These are phyloP conservation scores for Sporothrix euskadiensis DNA, from an alignment of 2,329 filamentous ascomycete species.

Conservation along the genomic window DNA sequence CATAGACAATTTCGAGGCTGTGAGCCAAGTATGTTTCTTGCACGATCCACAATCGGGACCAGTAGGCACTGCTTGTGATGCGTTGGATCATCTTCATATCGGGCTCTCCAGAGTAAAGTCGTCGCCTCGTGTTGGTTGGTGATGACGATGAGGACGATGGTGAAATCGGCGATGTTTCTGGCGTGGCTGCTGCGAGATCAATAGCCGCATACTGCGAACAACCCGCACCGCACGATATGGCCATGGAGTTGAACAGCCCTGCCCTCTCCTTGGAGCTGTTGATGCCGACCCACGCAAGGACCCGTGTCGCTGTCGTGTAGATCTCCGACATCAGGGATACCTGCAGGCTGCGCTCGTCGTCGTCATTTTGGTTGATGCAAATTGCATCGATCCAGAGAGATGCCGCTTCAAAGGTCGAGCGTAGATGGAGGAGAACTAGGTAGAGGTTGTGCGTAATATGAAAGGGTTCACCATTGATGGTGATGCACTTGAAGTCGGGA, in stretches of 20 bases:
- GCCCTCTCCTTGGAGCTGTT: background rate
- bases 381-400: background rate
- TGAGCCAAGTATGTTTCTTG: background rate
- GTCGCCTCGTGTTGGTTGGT: background rate
- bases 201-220: background rate
- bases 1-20: background rate
- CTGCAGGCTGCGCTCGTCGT: background rate
- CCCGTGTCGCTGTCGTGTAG: background rate
- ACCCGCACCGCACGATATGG: background rate
- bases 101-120: background rate
- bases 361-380: background rate
- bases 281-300: background rate
- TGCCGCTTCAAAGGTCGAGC: background rate
- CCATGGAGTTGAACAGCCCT: background rate
- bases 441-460: background rate
- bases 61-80: background rate
- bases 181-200: background rate
- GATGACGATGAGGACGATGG: background rate
- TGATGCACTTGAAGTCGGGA: background rate
- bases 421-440: background rate
- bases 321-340: background rate
- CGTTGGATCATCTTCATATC: background rate
- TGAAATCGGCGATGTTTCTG: background rate
- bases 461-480: background rate
- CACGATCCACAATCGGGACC: background rate